These are phyloP conservation scores for Wickerhamiella allomyrinae DNA, from an alignment of 805 yeast species.

Conservation along the genomic window DNA sequence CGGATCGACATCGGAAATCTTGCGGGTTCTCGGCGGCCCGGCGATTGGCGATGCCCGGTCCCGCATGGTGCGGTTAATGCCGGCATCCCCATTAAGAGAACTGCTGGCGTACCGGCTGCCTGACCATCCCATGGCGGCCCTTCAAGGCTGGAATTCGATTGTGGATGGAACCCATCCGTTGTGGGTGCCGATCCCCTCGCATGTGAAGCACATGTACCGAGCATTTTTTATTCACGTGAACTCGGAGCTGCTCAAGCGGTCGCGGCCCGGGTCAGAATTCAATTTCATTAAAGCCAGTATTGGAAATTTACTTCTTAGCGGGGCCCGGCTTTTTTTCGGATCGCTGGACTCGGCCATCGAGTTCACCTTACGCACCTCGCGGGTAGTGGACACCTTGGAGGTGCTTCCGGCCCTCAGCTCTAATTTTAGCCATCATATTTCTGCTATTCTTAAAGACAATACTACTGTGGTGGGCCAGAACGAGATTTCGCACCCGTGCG, in stretches of 20 bases:
- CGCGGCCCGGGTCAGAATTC: slow-evolving; percentile 47
- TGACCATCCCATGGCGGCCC: slow-evolving; percentile 37
- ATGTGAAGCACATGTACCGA: slow-evolving; percentile 53
- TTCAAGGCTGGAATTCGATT: slow-evolving; percentile 56
- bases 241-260: slow-evolving; percentile 56
- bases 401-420: slow-evolving; percentile 77
- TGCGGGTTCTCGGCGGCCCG: slow-evolving; percentile 82
- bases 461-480: slow-evolving; percentile 75
- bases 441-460: slow-evolving; percentile 60
- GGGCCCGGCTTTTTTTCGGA: slow-evolving; percentile 68
- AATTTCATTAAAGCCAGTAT: slow-evolving; percentile 65
- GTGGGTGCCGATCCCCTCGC: slow-evolving; percentile 48
- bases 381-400: slow-evolving; percentile 36
- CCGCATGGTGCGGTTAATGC: slow-evolving; percentile 59
- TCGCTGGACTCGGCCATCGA: slow-evolving; percentile 77
- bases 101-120: slow-evolving; percentile 40
- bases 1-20: slow-evolving; percentile 81
- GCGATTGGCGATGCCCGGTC: slow-evolving; percentile 90
- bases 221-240: slow-evolving; percentile 69
- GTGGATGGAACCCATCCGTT: slow-evolving; percentile 65
- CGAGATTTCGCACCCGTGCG: slow-evolving; percentile 74
- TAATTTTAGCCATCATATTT: slow-evolving; percentile 72
- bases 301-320: slow-evolving; percentile 75
- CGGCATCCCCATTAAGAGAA: slow-evolving; percentile 29
- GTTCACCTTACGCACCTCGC: slow-evolving; percentile 48